These are phyloP conservation scores for Alternaria ethzedia DNA, from an alignment of 2,329 filamentous ascomycete genomes.

Conservation along the genomic window DNA sequence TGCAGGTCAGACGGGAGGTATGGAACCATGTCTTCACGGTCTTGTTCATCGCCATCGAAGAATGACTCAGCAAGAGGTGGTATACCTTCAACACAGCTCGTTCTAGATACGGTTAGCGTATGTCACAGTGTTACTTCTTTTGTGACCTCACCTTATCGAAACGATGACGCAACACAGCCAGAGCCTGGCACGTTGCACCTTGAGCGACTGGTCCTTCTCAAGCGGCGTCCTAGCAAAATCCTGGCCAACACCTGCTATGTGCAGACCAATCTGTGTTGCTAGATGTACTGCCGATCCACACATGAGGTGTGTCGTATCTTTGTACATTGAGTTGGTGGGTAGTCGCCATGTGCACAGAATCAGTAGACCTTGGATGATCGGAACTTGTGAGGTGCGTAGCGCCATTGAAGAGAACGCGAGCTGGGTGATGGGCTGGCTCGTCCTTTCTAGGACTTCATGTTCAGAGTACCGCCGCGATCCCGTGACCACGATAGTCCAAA, in stretches of 20 bases:
- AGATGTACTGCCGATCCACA: slow-evolving; percentile 51
- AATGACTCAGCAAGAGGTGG: slow-evolving; percentile 45
- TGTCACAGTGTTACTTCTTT: background rate
- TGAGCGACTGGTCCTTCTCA: slow-evolving; percentile 44
- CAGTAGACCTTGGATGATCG: slow-evolving; percentile 50
- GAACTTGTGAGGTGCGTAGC: slow-evolving; percentile 44
- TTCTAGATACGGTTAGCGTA: slow-evolving; percentile 28
- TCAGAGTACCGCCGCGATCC: slow-evolving; percentile 48
- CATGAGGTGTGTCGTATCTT: slow-evolving; percentile 49
- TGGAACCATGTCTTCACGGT: slow-evolving; percentile 43
- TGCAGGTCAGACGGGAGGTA: slow-evolving; percentile 39
- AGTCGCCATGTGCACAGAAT: slow-evolving; percentile 52
- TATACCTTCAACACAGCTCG: slow-evolving; percentile 43
- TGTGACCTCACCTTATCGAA: slow-evolving; percentile 39
- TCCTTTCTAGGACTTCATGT: slow-evolving; percentile 44
- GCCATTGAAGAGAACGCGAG: slow-evolving; percentile 49
- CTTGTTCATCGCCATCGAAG: slow-evolving; percentile 41
- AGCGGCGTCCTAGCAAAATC: slow-evolving; percentile 49
- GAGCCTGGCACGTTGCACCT: slow-evolving; percentile 43
- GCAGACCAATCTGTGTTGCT: slow-evolving; percentile 51
- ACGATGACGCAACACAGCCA: slow-evolving; percentile 49
- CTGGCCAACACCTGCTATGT: slow-evolving; percentile 48
- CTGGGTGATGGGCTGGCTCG: slow-evolving; percentile 43
- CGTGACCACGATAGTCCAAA: slow-evolving; percentile 51
- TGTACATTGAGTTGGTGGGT: slow-evolving; percentile 51